Base-by-base conservation (phyloP, 441 rosid species). In the Arabidopsis lyrata region DNA sequence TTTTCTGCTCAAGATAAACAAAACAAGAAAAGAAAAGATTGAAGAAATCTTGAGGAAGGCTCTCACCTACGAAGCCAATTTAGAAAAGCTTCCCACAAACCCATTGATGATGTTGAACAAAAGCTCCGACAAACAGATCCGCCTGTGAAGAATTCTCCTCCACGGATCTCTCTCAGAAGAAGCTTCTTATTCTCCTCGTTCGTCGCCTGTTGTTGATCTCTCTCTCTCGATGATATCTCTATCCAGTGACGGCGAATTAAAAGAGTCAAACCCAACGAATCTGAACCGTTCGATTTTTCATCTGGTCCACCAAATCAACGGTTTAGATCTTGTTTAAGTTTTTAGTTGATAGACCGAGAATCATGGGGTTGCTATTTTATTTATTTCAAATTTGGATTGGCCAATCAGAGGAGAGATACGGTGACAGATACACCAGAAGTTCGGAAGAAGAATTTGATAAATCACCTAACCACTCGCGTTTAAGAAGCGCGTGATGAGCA, bases 61-160 rank as follows among this genome's bases (percentile, higher is more conserved):
- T 5, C 24, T 55, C 66, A 86, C 90, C 90, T 85, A 49, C 88
- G 88, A 73, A 85, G 85, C 90, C 90, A 86, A 68, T 84, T 83
- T 75, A 86, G 88, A 68, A 86, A 80, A 68, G 87, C 87, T 79
- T 86, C 90, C 81, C 81, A 86, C 42, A 85, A 68, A 39, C 90
- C 90, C 90, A 86, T 84, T 66, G 61, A 64, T 50, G 32, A 22
- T 42, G 31, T 4, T 22, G n/a, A 55, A 0, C 2, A 35, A n/a
- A 38, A 22, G 49, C 57, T 44, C 32, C 11, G 36, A 29, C 22
- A 55, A 39, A 55, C 14, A 74, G 41, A 66, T 68, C 70, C 56
- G 39, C 39, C 39, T 15, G 8, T 15, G 8, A 6, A 36, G 66
- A 58, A 41, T 61, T 41, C 12, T 8, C 52, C 38, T 18, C 55